Percentiles rank a stretch among this genome's conserved stretches.
Evolutionary conservation across 1,284 basidiomycete species (phyloP).

Genomic region (Pseudomicrostroma phylloplanum): DNA sequence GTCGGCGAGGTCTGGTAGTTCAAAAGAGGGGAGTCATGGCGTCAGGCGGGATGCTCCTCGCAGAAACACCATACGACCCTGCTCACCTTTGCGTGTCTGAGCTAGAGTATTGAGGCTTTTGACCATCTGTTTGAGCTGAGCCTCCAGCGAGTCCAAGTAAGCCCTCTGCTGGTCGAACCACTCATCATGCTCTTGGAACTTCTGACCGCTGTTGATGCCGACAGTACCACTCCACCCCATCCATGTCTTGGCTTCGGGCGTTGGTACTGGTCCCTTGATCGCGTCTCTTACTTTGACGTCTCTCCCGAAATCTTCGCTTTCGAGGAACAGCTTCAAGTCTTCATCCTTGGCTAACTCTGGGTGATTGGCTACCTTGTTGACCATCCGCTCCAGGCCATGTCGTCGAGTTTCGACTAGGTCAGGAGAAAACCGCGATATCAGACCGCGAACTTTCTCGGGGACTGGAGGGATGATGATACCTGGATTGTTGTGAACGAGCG

Average conservation of each 20-base stretch:
- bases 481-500: constrained; percentile 82
- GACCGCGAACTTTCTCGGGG: constrained; percentile 76
- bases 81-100: constrained; percentile 59
- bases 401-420: constrained; percentile 53
- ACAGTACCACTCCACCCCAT: constrained; percentile 25
- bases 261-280: constrained; percentile 38
- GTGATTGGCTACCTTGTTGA: constrained; percentile 53
- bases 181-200: constrained; percentile 90
- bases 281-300: constrained; percentile 62
- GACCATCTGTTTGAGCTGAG: constrained; percentile 75
- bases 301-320: constrained; percentile 51
- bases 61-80: too few relatives aligned
- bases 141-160: constrained; percentile 83
- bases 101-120: constrained; percentile 76
- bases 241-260: constrained; percentile 48
- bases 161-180: constrained; percentile 87
- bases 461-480: constrained; percentile 94
- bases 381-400: constrained; percentile 50
- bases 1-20: constrained; percentile 42
- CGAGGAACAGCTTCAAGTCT: constrained; percentile 52
- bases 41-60: too few relatives aligned
- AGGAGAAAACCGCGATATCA: constrained; percentile 56
- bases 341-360: constrained; percentile 52
- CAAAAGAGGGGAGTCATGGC: too few relatives aligned
- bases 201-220: constrained; percentile 57